These are phyloP conservation scores for Suhomyces ambrosiae DNA, from an alignment of 1,139 yeast species.

Conservation along the genomic window DNA sequence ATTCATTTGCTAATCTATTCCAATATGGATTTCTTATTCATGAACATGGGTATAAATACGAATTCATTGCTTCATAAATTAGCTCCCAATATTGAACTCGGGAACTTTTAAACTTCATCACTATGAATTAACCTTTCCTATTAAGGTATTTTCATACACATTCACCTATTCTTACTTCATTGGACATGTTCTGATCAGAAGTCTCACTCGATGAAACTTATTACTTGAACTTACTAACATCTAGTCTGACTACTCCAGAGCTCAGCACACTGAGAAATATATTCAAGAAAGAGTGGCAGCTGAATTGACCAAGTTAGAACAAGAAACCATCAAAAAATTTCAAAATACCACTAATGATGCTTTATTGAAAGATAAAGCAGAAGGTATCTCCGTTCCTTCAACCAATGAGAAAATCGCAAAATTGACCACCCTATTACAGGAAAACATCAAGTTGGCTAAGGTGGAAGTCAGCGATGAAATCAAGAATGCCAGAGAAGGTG, in stretches of 20 bases:
- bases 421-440: conserved; percentile 49
- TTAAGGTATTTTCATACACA: too few species aligned
- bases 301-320: conserved; percentile 64
- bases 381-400: conserved; percentile 30
- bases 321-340: conserved; percentile 58
- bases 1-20: too few species aligned
- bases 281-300: conserved; percentile 75
- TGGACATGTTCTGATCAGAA: too few species aligned
- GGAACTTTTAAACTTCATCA: too few species aligned
- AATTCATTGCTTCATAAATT: too few species aligned
- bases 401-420: conserved; percentile 43
- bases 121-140: too few species aligned
- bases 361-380: conserved; percentile 29
- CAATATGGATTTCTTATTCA: too few species aligned
- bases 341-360: conserved; percentile 52
- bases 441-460: conserved; percentile 49
- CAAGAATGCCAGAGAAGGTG: conserved; percentile 52
- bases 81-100: too few species aligned
- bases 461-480: conserved; percentile 36
- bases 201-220: too few species aligned
- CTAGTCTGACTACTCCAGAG: conserved; percentile 74
- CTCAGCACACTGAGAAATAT: conserved; percentile 75
- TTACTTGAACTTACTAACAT: conserved; percentile 24
- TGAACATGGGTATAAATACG: too few species aligned
- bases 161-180: too few species aligned